These are phyloP conservation scores for Aspergillus fumigatiaffinis DNA, from an alignment of 2,329 filamentous ascomycete genomes.

Conservation along the genomic window DNA sequence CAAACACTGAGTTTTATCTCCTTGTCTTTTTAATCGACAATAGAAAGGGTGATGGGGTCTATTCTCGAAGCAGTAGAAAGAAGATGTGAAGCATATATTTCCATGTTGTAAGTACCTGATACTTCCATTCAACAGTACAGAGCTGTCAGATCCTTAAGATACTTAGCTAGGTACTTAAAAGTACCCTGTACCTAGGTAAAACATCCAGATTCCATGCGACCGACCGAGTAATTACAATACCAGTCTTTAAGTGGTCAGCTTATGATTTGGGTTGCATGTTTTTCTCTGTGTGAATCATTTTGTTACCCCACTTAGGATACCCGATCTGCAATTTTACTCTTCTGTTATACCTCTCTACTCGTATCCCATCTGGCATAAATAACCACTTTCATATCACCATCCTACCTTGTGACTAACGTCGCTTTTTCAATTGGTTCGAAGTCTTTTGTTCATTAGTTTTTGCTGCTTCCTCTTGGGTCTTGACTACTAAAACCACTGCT, in stretches of 20 bases:
- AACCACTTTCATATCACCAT: not conserved
- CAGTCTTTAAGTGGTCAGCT: not conserved
- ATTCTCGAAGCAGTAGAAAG: not conserved
- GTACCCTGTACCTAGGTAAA: not conserved
- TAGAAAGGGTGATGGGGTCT: not conserved
- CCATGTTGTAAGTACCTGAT: not conserved
- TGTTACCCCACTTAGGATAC: constrained; percentile 6
- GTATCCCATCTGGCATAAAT: not conserved
- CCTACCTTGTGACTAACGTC: not conserved
- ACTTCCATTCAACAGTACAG: not conserved
- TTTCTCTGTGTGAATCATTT: constrained; percentile 11
- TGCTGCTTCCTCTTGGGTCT: not conserved
- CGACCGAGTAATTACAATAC: not conserved
- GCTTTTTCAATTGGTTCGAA: not conserved
- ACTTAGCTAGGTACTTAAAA: not conserved
- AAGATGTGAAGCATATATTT: not conserved
- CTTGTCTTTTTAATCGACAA: not conserved
- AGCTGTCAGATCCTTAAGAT: constrained; percentile 1
- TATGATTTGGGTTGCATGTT: not conserved
- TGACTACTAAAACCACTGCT: not conserved
- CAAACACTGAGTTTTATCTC: not conserved
- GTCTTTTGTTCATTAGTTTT: not conserved
- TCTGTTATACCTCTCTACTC: not conserved
- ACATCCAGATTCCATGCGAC: not conserved
- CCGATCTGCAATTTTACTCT: constrained; percentile 9